Evolutionary conservation across 83 land plant species (phyloP).

Genomic region (Picea abies): DNA sequence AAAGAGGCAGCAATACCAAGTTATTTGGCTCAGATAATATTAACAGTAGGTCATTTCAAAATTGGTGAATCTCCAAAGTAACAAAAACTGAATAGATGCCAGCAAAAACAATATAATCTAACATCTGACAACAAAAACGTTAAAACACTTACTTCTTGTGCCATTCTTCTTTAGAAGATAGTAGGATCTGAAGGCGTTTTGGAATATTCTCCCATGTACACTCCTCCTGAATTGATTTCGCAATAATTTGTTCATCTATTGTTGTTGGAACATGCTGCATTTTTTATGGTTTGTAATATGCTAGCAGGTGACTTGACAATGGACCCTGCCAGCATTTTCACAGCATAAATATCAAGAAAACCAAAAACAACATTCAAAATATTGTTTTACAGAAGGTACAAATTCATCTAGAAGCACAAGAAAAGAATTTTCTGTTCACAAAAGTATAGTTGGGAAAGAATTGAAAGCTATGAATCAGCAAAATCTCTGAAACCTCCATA

Average conservation of each 20-base stretch:
- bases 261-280: constrained; percentile 82
- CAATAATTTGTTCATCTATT: constrained; percentile 87
- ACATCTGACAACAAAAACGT: background rate
- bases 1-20: too few species aligned
- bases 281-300: too few species aligned
- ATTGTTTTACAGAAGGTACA: too few species aligned
- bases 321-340: too few species aligned
- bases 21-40: background rate
- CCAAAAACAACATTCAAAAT: too few species aligned
- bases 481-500: too few species aligned
- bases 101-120: background rate
- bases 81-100: background rate
- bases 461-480: too few species aligned
- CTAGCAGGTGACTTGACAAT: too few species aligned
- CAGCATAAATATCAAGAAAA: too few species aligned
- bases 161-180: constrained; percentile 92
- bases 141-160: constrained; percentile 60
- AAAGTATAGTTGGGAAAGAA: too few species aligned
- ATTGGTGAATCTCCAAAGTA: background rate
- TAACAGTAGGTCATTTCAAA: background rate
- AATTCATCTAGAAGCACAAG: too few species aligned
- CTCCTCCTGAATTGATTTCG: constrained; percentile 87
- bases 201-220: constrained; percentile 90
- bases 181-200: constrained; percentile 80
- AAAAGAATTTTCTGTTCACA: too few species aligned